Evolutionary conservation across 75 land plant species (phyloP).

Genomic region (Picea glauca): DNA sequence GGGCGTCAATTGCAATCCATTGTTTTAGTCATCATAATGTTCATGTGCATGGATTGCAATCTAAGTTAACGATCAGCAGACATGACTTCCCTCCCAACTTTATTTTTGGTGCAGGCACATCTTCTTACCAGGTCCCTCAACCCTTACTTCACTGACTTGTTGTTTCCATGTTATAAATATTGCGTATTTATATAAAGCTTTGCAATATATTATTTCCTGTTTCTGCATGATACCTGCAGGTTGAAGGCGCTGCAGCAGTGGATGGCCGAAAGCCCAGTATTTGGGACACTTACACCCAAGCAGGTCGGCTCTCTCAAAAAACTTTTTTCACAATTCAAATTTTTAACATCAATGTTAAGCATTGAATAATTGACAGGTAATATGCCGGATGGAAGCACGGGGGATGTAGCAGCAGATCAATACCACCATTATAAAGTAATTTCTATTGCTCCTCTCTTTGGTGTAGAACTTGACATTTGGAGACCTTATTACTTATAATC

Average conservation of each 20-base stretch:
- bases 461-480: no score
- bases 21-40: neutral
- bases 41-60: no score
- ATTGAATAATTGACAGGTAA: conserved; percentile 19
- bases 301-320: conserved; percentile 20
- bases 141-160: no score
- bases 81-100: conserved; percentile 46
- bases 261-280: conserved; percentile 74
- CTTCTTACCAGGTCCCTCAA: conserved; percentile 58
- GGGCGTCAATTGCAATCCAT: no score
- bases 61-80: conserved; percentile 9
- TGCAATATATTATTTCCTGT: neutral
- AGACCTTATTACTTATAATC: no score
- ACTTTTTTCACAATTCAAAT: neutral
- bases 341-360: neutral
- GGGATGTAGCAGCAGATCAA: conserved; percentile 56
- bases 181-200: neutral
- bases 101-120: conserved; percentile 52
- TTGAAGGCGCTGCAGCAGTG: conserved; percentile 66
- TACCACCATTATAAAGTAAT: conserved; percentile 79
- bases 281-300: conserved; percentile 69
- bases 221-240: conserved; percentile 22
- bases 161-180: no score
- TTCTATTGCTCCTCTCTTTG: neutral
- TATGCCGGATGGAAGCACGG: conserved; percentile 28